phyloP scores from a whole-genome alignment of 306 rosid genomes.

The Mimosa pudica region DNA sequence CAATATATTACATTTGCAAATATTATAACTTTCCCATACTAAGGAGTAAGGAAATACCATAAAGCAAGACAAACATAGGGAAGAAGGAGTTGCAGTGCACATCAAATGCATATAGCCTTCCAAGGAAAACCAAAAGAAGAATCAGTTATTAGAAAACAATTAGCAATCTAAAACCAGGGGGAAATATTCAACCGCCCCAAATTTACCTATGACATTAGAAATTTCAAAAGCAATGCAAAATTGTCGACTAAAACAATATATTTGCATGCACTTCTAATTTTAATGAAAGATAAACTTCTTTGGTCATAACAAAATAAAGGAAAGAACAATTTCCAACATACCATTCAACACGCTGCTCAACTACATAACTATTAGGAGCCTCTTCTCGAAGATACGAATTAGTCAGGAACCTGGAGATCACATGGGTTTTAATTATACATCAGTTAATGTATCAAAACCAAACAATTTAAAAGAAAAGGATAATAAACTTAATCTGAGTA shows the following conservation, averaged over 20 bases:
- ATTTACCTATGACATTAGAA: conserved; percentile 19
- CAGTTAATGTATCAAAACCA: conserved; percentile 14
- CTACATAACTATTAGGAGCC: conserved; percentile 96
- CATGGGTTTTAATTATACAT: conserved; percentile 27
- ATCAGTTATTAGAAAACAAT: conserved; percentile 38
- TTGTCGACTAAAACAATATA: conserved; percentile 12
- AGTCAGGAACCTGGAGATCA: conserved; percentile 73
- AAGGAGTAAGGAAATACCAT: conserved; percentile 61
- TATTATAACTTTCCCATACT: conserved; percentile 23
- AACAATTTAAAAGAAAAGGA: conserved; percentile 20
- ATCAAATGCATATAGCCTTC: conserved; percentile 97
- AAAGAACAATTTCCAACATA: conserved; percentile 38
- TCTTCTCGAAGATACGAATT: conserved; percentile 97
- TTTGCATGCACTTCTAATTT: conserved; percentile 16
- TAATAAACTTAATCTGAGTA: conserved; percentile 23
- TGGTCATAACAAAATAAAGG: conserved; percentile 18
- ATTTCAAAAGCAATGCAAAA: conserved; percentile 30
- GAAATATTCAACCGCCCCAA: background rate
- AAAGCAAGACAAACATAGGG: conserved; percentile 90
- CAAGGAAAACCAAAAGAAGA: conserved; percentile 34
- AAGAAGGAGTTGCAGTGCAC: conserved; percentile 99
- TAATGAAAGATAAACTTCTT: conserved; percentile 28
- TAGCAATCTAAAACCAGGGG: conserved; percentile 15
- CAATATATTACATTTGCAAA: conserved; percentile 21
- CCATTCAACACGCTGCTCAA: conserved; percentile 99